phyloP scores from a whole-genome alignment of 371 early-diverging fungal species.

The Mortierella sp. region DNA sequence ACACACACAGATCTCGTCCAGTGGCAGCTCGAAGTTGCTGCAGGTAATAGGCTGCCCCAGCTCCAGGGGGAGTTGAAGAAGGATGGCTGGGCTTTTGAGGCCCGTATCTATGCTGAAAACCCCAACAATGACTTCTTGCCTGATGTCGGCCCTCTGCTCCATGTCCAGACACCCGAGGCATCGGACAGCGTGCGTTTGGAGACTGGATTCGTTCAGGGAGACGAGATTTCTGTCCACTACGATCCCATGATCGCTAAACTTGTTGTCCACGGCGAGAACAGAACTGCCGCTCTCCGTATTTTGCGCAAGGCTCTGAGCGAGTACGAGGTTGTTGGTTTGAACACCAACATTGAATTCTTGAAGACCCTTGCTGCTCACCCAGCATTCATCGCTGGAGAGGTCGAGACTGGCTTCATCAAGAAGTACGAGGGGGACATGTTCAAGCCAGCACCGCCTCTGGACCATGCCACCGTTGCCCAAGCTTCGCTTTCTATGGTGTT shows the following conservation, averaged over 20 bases:
- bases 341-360: constrained; percentile 95
- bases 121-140: constrained; percentile 93
- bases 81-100: constrained; percentile 95
- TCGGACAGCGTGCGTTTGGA: constrained; percentile 84
- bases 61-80: constrained; percentile 78
- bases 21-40: constrained; percentile 92
- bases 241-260: constrained; percentile 99
- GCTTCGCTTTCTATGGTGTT: constrained; percentile 78
- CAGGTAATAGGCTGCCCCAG: constrained; percentile 84
- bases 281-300: constrained; percentile 86
- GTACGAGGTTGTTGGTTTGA: constrained; percentile 90
- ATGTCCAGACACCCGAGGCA: constrained; percentile 76
- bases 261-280: constrained; percentile 88
- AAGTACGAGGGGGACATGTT: constrained; percentile 65
- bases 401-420: constrained; percentile 96
- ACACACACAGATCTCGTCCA: constrained; percentile 94
- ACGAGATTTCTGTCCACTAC: constrained; percentile 92
- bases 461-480: constrained; percentile 74
- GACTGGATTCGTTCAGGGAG: constrained; percentile 94
- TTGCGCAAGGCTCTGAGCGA: constrained; percentile 86
- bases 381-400: constrained; percentile 88
- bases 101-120: constrained; percentile 98
- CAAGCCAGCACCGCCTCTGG: constrained; percentile 61
- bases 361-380: constrained; percentile 83
- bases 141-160: constrained; percentile 90